Conservation (phyloP, 2,329 filamentous ascomycete species). For the Alternaria sp. region DNA sequence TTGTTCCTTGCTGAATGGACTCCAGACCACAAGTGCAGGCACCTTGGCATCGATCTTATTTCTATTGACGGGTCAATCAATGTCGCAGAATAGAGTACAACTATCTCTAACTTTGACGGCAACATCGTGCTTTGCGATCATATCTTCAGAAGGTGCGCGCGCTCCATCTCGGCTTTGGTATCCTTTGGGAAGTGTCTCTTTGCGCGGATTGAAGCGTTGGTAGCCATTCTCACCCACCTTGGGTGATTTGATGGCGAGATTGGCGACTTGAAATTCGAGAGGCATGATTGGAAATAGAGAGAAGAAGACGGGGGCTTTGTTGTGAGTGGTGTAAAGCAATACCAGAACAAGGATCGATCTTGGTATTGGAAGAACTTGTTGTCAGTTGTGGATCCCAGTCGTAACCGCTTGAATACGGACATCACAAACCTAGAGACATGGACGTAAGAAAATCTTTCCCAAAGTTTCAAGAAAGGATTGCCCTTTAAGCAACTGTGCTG, state of each 20-base stretch:
- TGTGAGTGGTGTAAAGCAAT: neutral
- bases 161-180: slow-evolving; percentile 15
- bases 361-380: slow-evolving; percentile 9
- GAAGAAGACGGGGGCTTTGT: neutral
- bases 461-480: slow-evolving; percentile 45
- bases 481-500: slow-evolving; percentile 51
- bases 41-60: slow-evolving; percentile 36
- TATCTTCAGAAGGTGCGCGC: slow-evolving; percentile 13
- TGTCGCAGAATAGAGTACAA: slow-evolving; percentile 19
- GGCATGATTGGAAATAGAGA: slow-evolving; percentile 2
- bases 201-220: slow-evolving; percentile 21
- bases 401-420: slow-evolving; percentile 17
- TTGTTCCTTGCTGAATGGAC: slow-evolving; percentile 55
- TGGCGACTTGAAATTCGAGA: slow-evolving; percentile 21
- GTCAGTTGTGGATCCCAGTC: neutral
- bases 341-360: neutral
- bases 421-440: slow-evolving; percentile 51
- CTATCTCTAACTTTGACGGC: slow-evolving; percentile 22
- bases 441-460: slow-evolving; percentile 56
- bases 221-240: slow-evolving; percentile 22
- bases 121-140: slow-evolving; percentile 20
- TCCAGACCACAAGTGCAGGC: slow-evolving; percentile 56
- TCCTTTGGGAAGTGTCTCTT: slow-evolving; percentile 17
- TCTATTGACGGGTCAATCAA: slow-evolving; percentile 29
- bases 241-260: slow-evolving; percentile 18